A percentile compares a stretch with the other conserved stretches of the same genome.
These are phyloP conservation scores for Melastoma malabathricum DNA, from an alignment of 345 rosid species.

Conservation along the genomic window DNA sequence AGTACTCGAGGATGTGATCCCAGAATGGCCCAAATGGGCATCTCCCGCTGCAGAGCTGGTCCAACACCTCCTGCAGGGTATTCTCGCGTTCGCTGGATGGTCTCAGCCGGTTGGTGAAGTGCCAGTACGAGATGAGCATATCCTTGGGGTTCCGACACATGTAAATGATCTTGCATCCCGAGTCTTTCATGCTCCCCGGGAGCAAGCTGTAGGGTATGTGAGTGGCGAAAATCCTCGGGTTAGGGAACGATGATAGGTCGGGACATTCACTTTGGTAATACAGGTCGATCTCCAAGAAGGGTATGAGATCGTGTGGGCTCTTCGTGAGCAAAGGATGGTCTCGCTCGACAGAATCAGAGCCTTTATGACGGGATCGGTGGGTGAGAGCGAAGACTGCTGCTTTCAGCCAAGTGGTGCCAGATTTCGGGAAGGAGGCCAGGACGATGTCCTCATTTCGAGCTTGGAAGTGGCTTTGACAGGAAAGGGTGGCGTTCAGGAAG, in stretches of 20 bases:
- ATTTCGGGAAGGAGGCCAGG: conserved; percentile 12
- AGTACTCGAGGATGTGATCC: conserved; percentile 11
- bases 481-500: conserved; percentile 2
- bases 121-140: conserved; percentile 12
- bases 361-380: neutral
- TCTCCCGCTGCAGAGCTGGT: conserved; percentile 9
- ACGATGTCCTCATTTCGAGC: conserved; percentile 8
- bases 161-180: conserved; percentile 10
- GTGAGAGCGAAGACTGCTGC: conserved; percentile 11
- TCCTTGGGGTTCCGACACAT: conserved; percentile 12
- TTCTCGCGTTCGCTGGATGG: neutral
- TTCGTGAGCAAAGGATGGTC: conserved; percentile 3
- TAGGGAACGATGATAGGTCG: conserved; percentile 6
- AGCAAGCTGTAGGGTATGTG: conserved; percentile 8
- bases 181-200: conserved; percentile 4
- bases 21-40: conserved; percentile 5
- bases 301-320: conserved; percentile 8
- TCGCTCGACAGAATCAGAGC: neutral
- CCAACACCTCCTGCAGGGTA: conserved; percentile 8
- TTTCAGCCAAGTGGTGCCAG: conserved; percentile 15
- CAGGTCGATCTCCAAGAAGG: conserved; percentile 7
- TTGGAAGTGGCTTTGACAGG: conserved; percentile 5
- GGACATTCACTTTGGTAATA: conserved; percentile 5
- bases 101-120: conserved; percentile 8
- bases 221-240: conserved; percentile 8